These are phyloP conservation scores for Neoascochyta sp. DNA, from an alignment of 2,329 filamentous ascomycete species.

Conservation along the genomic window DNA sequence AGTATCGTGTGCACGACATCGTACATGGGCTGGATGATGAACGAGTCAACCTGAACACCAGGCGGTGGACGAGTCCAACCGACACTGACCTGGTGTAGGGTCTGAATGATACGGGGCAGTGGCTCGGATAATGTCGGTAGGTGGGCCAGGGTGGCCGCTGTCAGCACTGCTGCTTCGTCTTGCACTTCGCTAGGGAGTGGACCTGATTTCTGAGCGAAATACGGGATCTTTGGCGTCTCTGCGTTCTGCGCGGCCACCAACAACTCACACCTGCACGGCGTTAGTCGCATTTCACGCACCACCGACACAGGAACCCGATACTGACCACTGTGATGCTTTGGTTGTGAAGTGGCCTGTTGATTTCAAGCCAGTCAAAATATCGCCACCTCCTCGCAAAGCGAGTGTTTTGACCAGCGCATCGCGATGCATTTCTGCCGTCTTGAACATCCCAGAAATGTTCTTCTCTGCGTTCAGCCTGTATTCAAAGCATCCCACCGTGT, in stretches of 20 bases:
- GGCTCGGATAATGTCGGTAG: slow-evolving; percentile 10
- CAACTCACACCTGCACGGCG: slow-evolving; percentile 16
- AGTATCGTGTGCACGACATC: slow-evolving; percentile 14
- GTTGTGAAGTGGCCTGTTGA: slow-evolving; percentile 8
- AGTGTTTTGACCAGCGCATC: slow-evolving; percentile 17
- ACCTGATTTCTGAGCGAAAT: slow-evolving; percentile 2
- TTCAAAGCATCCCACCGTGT: no score
- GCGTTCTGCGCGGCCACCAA: slow-evolving; percentile 16
- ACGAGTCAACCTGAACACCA: slow-evolving; percentile 9
- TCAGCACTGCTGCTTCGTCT: slow-evolving; percentile 8
- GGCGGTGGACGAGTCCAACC: slow-evolving; percentile 3
- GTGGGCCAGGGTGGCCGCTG: slow-evolving; percentile 7
- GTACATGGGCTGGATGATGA: slow-evolving; percentile 15
- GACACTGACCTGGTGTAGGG: slow-evolving; percentile 13
- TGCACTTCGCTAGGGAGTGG: slow-evolving; percentile 8
- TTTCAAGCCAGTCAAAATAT: slow-evolving; percentile 12
- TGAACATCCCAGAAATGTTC: slow-evolving; percentile 12
- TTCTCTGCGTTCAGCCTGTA: neutral
- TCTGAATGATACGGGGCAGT: slow-evolving; percentile 9
- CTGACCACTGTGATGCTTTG: slow-evolving; percentile 18
- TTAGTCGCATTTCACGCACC: neutral
- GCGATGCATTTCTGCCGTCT: slow-evolving; percentile 15
- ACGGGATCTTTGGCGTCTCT: slow-evolving; percentile 12
- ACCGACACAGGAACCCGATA: no score
- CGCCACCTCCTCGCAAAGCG: slow-evolving; percentile 13